Conservation (phyloP, 73 alveolate genomes). For the Blepharisma stoltei region DNA sequence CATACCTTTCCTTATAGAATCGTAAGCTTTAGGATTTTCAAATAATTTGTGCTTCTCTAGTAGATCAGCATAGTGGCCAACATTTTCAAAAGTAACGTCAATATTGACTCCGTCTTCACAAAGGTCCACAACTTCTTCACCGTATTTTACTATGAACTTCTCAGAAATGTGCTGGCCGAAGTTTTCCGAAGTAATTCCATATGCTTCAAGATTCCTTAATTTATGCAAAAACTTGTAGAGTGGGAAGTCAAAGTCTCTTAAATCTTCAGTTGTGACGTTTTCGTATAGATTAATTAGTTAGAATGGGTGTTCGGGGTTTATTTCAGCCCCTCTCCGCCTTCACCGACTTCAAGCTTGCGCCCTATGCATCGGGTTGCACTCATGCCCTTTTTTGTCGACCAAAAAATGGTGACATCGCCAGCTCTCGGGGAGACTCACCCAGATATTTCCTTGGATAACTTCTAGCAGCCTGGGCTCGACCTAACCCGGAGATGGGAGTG, state of each 20-base stretch:
- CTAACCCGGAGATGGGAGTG: too few relatives aligned
- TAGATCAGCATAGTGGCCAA: slow-evolving; percentile 50
- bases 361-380: too few relatives aligned
- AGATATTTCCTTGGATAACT: too few relatives aligned
- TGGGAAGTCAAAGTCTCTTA: slow-evolving; percentile 62
- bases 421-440: too few relatives aligned
- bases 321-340: too few relatives aligned
- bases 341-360: too few relatives aligned
- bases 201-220: slow-evolving; percentile 48
- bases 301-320: too few relatives aligned
- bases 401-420: too few relatives aligned
- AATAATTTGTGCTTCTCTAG: slow-evolving; percentile 54
- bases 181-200: slow-evolving; percentile 33
- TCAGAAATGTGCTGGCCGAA: slow-evolving; percentile 32
- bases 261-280: slow-evolving; percentile 57
- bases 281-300: too few relatives aligned
- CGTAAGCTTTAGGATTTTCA: slow-evolving; percentile 65
- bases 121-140: slow-evolving; percentile 66
- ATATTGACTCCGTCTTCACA: slow-evolving; percentile 59
- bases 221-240: slow-evolving; percentile 61
- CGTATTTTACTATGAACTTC: slow-evolving; percentile 69
- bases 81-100: slow-evolving; percentile 55
- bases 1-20: slow-evolving; percentile 72
- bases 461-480: too few relatives aligned
- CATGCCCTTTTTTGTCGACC: too few relatives aligned